These are phyloP conservation scores for Phytophthora europaea DNA, from an alignment of 352 stramenopile species.

Conservation along the genomic window DNA sequence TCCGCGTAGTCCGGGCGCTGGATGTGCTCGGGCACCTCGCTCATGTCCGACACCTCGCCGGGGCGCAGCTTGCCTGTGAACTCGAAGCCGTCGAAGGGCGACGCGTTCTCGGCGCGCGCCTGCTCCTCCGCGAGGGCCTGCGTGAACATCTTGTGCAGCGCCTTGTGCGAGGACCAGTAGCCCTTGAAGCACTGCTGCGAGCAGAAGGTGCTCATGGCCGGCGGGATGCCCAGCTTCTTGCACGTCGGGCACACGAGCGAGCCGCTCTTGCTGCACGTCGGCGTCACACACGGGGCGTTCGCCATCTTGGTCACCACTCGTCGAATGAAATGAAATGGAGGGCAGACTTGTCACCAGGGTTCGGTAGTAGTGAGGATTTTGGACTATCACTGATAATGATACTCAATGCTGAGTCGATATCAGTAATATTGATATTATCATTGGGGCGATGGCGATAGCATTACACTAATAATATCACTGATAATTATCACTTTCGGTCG, in stretches of 20 bases:
- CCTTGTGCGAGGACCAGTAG: conserved; percentile 97
- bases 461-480: too few species aligned
- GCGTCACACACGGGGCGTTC: conserved; percentile 68
- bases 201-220: conserved; percentile 93
- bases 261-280: conserved; percentile 81
- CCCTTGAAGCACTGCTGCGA: conserved; percentile 97
- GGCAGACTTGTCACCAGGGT: too few species aligned
- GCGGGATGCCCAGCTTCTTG: conserved; percentile 91
- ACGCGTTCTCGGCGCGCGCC: conserved; percentile 20
- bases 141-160: conserved; percentile 96
- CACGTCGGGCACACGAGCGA: conserved; percentile 93
- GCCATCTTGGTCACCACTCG: conserved; percentile 38
- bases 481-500: too few species aligned
- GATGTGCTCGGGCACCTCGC: conserved; percentile 83
- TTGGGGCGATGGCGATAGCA: too few species aligned
- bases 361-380: neutral
- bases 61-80: conserved; percentile 91
- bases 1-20: conserved; percentile 92
- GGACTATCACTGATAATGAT: too few species aligned
- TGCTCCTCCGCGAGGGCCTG: conserved; percentile 47
- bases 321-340: conserved; percentile 23
- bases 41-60: conserved; percentile 78
- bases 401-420: too few species aligned
- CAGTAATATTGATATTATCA: too few species aligned
- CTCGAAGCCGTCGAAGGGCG: conserved; percentile 72